Conservation (phyloP, 2,329 filamentous ascomycete species). For the Penicillium concentricum region DNA sequence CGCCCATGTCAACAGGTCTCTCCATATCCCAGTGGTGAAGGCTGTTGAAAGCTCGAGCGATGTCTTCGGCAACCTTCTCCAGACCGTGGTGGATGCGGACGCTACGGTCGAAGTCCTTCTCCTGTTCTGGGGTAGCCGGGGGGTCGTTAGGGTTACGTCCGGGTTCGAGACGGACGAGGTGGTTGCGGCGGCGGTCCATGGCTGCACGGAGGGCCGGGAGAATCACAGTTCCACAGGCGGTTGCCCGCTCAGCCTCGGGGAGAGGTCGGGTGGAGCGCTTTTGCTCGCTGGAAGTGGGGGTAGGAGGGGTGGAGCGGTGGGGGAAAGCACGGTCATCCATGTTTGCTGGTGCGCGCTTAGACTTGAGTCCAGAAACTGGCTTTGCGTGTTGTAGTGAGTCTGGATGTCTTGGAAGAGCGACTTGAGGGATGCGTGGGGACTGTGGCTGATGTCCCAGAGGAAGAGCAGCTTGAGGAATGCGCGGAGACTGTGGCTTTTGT, state of each 20-base stretch:
- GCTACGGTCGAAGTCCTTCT: slow-evolving; percentile 18
- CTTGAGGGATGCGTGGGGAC: slow-evolving; percentile 1
- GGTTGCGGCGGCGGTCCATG: slow-evolving; percentile 70
- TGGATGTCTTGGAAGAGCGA: slow-evolving; percentile 9
- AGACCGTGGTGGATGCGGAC: slow-evolving; percentile 22
- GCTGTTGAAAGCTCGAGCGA: slow-evolving; percentile 79
- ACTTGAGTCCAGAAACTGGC: slow-evolving; percentile 20
- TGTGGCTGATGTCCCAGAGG: slow-evolving; percentile 1
- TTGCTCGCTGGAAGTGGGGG: slow-evolving; percentile 18
- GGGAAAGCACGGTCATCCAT: slow-evolving; percentile 10
- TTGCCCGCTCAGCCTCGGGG: slow-evolving; percentile 14
- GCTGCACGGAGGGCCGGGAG: slow-evolving; percentile 90
- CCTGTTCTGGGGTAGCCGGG: slow-evolving; percentile 21
- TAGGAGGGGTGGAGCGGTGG: slow-evolving; percentile 7
- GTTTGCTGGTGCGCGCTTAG: slow-evolving; percentile 20
- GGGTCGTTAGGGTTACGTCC: slow-evolving; percentile 20
- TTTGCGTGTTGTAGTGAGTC: slow-evolving; percentile 9
- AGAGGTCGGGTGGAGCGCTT: slow-evolving; percentile 19
- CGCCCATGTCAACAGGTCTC: slow-evolving; percentile 89
- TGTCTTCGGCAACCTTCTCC: slow-evolving; percentile 67
- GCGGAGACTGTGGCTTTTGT: slow-evolving; percentile 1
- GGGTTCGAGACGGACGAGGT: slow-evolving; percentile 47
- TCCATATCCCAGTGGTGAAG: slow-evolving; percentile 85
- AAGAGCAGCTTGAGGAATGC: neutral
- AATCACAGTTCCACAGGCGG: slow-evolving; percentile 59